Evolutionary conservation across 2,329 filamentous ascomycete species (phyloP).

Genomic region (Xylaria sp.): DNA sequence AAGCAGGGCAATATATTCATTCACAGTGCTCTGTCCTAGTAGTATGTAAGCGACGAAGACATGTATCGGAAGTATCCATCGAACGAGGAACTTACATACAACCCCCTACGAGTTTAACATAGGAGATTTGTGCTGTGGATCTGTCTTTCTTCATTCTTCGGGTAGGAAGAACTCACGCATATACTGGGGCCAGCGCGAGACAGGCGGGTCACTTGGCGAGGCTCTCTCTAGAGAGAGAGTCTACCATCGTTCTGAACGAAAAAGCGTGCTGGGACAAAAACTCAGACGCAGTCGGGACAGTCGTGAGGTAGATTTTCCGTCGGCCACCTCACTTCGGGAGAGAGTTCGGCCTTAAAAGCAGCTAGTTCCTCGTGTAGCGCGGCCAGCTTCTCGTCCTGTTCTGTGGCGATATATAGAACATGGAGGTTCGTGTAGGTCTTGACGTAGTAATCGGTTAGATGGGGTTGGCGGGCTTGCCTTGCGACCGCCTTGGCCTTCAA

Average conservation of each 20-base stretch:
- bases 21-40: slow-evolving; percentile 10
- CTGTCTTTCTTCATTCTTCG: background rate
- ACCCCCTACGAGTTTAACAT: background rate
- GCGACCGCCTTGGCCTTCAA: slow-evolving; percentile 32
- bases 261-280: background rate
- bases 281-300: slow-evolving; percentile 19
- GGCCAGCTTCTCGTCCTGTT: slow-evolving; percentile 26
- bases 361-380: slow-evolving; percentile 29
- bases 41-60: slow-evolving; percentile 26
- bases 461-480: slow-evolving; percentile 12
- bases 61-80: slow-evolving; percentile 10
- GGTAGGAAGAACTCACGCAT: background rate
- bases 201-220: background rate
- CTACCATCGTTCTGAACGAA: background rate
- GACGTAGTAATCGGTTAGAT: slow-evolving; percentile 27
- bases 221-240: background rate
- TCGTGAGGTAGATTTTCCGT: slow-evolving; percentile 15
- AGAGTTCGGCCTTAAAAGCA: slow-evolving; percentile 16
- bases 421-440: slow-evolving; percentile 37
- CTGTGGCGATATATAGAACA: slow-evolving; percentile 34
- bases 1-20: background rate
- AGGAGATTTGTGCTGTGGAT: background rate
- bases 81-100: slow-evolving; percentile 22
- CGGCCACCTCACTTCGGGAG: slow-evolving; percentile 23
- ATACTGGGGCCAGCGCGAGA: background rate